phyloP scores from a whole-genome alignment of 1,284 basidiomycete genomes.

The Trametes versicolor region DNA sequence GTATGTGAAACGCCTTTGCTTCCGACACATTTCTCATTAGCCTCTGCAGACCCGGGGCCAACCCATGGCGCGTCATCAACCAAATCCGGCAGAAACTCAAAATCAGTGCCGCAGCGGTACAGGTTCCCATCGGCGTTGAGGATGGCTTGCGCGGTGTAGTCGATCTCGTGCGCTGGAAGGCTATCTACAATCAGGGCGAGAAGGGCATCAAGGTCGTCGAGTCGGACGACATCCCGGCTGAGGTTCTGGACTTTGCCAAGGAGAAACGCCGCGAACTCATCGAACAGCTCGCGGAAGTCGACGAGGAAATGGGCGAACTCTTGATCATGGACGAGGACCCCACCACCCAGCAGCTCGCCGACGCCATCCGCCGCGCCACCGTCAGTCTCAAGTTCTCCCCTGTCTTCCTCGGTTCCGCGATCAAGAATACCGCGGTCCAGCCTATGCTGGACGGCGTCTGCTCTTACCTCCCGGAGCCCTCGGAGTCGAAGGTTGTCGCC shows the following conservation, averaged over 20 bases:
- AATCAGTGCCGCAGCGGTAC: constrained; percentile 95
- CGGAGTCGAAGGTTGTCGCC: constrained; percentile 84
- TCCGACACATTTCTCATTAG: background rate
- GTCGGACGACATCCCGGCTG: constrained; percentile 88
- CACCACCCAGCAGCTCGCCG: constrained; percentile 77
- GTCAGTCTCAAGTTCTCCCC: constrained; percentile 92
- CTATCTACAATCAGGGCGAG: constrained; percentile 93
- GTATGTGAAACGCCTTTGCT: constrained; percentile 47
- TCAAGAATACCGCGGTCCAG: constrained; percentile 98
- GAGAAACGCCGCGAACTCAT: constrained; percentile 92
- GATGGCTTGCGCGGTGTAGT: constrained; percentile 91
- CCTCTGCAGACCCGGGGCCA: constrained; percentile 84
- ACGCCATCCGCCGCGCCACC: constrained; percentile 91
- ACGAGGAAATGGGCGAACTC: constrained; percentile 93
- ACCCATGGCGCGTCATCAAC: constrained; percentile 94
- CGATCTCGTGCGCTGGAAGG: constrained; percentile 95
- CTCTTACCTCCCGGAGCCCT: constrained; percentile 93
- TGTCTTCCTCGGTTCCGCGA: constrained; percentile 96
- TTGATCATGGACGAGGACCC: constrained; percentile 89
- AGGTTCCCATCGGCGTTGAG: constrained; percentile 95
- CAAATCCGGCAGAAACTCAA: constrained; percentile 95
- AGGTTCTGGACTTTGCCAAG: constrained; percentile 77
- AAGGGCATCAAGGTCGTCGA: constrained; percentile 92
- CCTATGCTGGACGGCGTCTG: constrained; percentile 95
- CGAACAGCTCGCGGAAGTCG: constrained; percentile 95